These are phyloP conservation scores for Drechslerella dactyloides DNA, from an alignment of 2,329 filamentous ascomycete genomes.

Conservation along the genomic window DNA sequence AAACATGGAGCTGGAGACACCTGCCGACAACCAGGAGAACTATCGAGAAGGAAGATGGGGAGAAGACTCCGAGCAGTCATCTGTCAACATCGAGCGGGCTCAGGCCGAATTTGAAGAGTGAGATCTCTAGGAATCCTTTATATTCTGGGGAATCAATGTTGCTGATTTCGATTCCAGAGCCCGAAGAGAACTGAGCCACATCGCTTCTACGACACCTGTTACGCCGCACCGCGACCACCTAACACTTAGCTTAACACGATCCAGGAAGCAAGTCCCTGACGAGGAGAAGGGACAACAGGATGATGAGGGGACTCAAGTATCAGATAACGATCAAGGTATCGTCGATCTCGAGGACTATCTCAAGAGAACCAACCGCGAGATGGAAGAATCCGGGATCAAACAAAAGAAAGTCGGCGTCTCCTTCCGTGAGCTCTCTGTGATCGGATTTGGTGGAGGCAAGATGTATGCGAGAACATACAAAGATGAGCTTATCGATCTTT, in stretches of 20 bases:
- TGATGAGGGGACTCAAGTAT: constrained; percentile 46
- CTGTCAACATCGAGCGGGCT: constrained; percentile 53
- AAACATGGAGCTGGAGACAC: constrained; percentile 18
- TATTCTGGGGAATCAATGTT: not conserved
- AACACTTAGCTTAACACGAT: constrained; percentile 30
- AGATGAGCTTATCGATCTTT: constrained; percentile 52
- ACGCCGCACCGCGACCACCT: constrained; percentile 13
- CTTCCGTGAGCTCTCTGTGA: constrained; percentile 53
- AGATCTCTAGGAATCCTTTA: constrained; percentile 1
- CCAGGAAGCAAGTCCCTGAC: constrained; percentile 22
- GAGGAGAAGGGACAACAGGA: constrained; percentile 41
- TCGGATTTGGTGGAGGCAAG: constrained; percentile 52
- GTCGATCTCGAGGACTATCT: constrained; percentile 55
- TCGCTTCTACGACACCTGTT: constrained; percentile 19
- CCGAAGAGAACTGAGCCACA: constrained; percentile 31
- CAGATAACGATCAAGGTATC: constrained; percentile 36
- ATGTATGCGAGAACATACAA: constrained; percentile 53
- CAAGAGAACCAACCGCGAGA: constrained; percentile 49
- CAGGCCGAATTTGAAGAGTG: constrained; percentile 55
- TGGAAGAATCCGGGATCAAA: constrained; percentile 52
- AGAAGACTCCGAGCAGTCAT: constrained; percentile 45
- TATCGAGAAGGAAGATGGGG: constrained; percentile 47
- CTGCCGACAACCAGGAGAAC: not conserved
- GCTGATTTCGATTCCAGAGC: constrained; percentile 19
- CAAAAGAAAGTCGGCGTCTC: constrained; percentile 55